Base-by-base conservation (phyloP, 306 rosid genomes). In the Hippophae gyantsensis region DNA sequence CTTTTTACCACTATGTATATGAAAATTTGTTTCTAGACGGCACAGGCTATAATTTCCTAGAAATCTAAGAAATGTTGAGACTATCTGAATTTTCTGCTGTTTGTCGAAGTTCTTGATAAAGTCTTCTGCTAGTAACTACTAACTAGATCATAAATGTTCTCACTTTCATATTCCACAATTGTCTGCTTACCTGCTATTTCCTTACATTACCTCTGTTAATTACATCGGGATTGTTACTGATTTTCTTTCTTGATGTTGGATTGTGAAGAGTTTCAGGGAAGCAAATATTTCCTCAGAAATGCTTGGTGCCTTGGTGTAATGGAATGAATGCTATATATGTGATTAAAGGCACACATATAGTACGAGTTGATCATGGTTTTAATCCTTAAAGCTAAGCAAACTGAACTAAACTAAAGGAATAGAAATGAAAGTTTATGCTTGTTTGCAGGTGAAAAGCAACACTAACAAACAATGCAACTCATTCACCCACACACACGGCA, bases 101-200 rank as follows among this genome's bases (percentile, higher is more conserved):
- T 66, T 79, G 50, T 70, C 71, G 51, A 86, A 83, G 67, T 81
- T 81, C 56, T 26, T 79, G 54, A 86, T 84, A 65, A 86, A 86
- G 42, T 82, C 72, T 48, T 81, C 87, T 0, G 90, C 95, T 67
- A 62, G 66, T 13, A 18, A 18, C 1, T 18, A 18, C 23, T 18
- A 18, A 18, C 23, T 18, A 18, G 23, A 18, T 67, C 52, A 70
- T 83, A 72, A 23, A 79, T 67, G 56, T 81, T 85, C 18, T 72
- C 75, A 47, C 56, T 53, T 23, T 61, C 77, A 45, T 74, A 73
- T 10, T 53, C 61, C 40, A 10, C 47, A 27, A 10, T 53, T 38
- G 8, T 41, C 53, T 56, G 26, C 13, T 53, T 71, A 63, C 44
- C 62, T 9, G 48, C 13, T 2, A n/a, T 25, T 13, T 72, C 66